phyloP scores from a whole-genome alignment of 2,329 filamentous ascomycete species.

The Fusarium sp. region DNA sequence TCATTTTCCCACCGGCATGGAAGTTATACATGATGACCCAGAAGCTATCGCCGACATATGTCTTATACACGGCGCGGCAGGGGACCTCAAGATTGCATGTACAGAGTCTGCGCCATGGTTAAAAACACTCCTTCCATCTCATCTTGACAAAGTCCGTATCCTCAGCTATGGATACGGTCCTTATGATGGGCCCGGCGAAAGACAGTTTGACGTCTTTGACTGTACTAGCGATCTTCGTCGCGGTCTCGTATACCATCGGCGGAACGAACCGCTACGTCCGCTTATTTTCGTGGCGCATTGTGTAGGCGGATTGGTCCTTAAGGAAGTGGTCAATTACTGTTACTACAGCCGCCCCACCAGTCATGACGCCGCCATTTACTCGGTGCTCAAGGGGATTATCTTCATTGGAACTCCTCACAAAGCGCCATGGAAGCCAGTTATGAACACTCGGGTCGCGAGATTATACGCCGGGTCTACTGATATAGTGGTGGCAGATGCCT shows the following conservation, averaged over 20 bases:
- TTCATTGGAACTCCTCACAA: background rate
- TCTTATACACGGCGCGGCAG: background rate
- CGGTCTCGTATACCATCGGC: accelerated
- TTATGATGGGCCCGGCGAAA: background rate
- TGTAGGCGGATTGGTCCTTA: background rate
- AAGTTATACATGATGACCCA: background rate
- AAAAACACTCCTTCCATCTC: background rate
- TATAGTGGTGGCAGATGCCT: background rate
- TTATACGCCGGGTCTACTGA: background rate
- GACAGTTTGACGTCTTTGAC: background rate
- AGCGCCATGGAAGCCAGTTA: background rate
- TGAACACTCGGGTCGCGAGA: background rate
- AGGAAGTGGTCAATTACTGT: background rate
- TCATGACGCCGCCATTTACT: background rate
- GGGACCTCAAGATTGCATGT: background rate
- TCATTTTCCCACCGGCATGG: background rate
- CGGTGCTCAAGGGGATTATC: background rate
- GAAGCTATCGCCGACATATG: background rate
- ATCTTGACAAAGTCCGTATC: background rate
- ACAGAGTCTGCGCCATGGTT: background rate
- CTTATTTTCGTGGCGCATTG: background rate
- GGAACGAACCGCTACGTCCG: accelerated
- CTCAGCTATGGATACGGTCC: background rate
- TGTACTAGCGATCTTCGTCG: background rate
- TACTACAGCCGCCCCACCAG: background rate